Evolutionary conservation across 495 filamentous ascomycete species (phyloP).

Genomic region (Astrothelium subdiscretum): DNA sequence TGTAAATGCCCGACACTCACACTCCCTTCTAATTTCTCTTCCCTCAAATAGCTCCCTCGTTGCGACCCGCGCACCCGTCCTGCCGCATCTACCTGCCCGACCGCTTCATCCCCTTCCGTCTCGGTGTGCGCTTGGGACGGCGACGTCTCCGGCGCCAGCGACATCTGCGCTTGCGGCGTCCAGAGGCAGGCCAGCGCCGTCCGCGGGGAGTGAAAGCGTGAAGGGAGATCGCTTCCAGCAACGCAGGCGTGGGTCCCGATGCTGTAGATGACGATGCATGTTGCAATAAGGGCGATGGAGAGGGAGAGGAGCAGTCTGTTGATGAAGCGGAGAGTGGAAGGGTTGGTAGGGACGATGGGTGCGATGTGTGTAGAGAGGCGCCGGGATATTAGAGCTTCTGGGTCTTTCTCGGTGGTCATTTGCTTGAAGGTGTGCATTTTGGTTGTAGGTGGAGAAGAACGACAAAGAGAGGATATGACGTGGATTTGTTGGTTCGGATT

Average conservation of each 20-base stretch:
- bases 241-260: neutral
- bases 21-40: slow-evolving; percentile 4
- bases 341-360: neutral
- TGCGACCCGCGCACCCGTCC: too few relatives aligned
- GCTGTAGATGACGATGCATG: neutral
- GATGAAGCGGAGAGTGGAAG: neutral
- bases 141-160: neutral
- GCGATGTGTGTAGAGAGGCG: neutral
- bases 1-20: neutral
- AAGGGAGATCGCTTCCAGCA: neutral
- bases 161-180: neutral
- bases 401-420: neutral
- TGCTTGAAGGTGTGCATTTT: neutral
- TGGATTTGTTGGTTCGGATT: neutral
- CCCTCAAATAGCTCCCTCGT: neutral
- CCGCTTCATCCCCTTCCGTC: too few relatives aligned
- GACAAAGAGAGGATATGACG: neutral
- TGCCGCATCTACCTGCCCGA: too few relatives aligned
- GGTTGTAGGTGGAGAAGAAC: neutral
- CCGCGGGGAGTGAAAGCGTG: neutral
- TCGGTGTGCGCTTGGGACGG: too few relatives aligned
- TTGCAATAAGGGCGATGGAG: neutral
- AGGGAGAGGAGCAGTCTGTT: neutral
- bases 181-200: neutral
- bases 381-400: neutral